A percentile compares a stretch with the other conserved stretches of the same genome.
phyloP scores from a whole-genome alignment of 306 rosid genomes.

The Notholithocarpus densiflorus region DNA sequence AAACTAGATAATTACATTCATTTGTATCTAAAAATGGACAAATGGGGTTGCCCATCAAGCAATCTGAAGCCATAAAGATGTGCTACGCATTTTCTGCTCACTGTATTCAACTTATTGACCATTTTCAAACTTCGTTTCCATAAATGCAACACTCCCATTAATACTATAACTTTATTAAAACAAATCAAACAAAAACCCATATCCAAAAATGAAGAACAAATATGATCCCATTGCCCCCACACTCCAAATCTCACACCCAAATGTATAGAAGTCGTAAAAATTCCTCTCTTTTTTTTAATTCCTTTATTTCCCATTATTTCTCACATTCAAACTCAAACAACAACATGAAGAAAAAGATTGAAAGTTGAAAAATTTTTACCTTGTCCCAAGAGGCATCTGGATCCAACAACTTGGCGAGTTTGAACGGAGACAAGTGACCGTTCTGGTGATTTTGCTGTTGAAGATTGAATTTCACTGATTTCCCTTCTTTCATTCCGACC shows the following conservation, averaged over 20 bases:
- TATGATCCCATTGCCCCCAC: background rate
- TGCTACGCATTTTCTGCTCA: conserved; percentile 2
- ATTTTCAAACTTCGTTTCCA: background rate
- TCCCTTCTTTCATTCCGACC: conserved; percentile 80
- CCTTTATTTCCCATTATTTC: background rate
- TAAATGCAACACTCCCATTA: background rate
- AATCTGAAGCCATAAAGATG: background rate
- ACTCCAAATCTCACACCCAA: background rate
- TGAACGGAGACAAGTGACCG: conserved; percentile 89
- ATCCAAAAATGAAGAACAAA: background rate
- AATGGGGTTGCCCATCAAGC: background rate
- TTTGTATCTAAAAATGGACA: background rate
- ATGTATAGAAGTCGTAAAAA: background rate
- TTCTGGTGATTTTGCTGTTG: conserved; percentile 63
- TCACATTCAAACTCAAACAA: background rate
- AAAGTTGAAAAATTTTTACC: conserved; percentile 38
- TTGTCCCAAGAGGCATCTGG: conserved; percentile 99
- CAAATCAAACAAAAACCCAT: background rate
- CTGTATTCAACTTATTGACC: background rate
- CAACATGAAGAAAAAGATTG: background rate
- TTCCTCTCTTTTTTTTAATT: background rate
- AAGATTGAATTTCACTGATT: conserved; percentile 54
- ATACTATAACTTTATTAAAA: background rate
- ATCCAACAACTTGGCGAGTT: conserved; percentile 83
- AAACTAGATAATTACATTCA: background rate